Conservation (phyloP, 2,329 filamentous ascomycete genomes). For the Fusarium sublunatum region DNA sequence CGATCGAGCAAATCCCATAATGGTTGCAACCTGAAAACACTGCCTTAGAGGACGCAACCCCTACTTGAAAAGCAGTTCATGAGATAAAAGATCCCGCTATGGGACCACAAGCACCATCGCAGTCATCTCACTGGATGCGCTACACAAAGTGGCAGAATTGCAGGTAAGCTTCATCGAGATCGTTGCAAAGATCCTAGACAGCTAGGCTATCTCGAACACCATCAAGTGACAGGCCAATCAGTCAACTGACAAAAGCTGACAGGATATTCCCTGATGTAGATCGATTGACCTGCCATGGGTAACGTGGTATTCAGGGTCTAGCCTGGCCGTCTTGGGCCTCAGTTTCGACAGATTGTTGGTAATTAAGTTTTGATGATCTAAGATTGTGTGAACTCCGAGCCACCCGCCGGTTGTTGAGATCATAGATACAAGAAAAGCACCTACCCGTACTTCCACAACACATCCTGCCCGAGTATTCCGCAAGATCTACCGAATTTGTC, state of each 20-base stretch:
- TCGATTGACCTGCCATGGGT: neutral
- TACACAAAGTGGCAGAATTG: neutral
- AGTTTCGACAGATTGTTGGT: too few species aligned
- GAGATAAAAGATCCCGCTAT: constrained; percentile 10
- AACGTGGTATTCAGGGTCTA: neutral
- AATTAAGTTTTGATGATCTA: neutral
- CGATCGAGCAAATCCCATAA: constrained; percentile 12
- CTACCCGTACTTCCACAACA: neutral
- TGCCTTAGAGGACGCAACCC: constrained; percentile 7
- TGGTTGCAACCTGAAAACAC: constrained; percentile 23
- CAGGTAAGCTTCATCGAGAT: constrained; percentile 6
- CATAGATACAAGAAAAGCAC: neutral
- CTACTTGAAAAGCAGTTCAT: constrained; percentile 6
- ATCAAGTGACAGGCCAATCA: neutral
- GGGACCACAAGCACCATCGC: neutral
- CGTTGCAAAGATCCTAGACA: neutral
- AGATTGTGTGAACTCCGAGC: neutral
- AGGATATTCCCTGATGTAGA: neutral
- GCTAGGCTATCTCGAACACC: neutral
- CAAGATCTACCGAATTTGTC: neutral
- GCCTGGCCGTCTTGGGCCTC: neutral
- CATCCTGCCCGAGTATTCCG: neutral
- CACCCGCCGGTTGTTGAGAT: neutral
- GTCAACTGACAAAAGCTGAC: neutral
- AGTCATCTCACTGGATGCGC: constrained; percentile 8